Conservation (phyloP, 1,139 yeast genomes). For the Yamadazyma dushanensis region DNA sequence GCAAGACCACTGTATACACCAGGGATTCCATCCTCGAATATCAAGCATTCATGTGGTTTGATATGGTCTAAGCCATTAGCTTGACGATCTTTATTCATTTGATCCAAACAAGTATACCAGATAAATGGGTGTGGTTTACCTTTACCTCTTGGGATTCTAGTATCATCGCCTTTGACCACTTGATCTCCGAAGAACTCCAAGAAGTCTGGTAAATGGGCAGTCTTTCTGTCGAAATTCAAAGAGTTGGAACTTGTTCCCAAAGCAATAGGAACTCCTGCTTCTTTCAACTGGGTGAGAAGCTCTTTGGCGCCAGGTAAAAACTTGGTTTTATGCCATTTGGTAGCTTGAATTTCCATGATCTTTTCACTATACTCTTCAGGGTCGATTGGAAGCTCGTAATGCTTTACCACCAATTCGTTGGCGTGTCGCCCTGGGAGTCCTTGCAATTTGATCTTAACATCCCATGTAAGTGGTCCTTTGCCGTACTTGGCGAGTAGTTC, state of each 20-base stretch:
- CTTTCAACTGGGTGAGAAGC: slow-evolving; percentile 52
- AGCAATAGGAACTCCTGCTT: slow-evolving; percentile 69
- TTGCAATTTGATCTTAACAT: slow-evolving; percentile 78
- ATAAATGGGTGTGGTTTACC: slow-evolving; percentile 96
- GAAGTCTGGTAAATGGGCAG: slow-evolving; percentile 61
- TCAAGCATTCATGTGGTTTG: slow-evolving; percentile 72
- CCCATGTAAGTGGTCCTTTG: slow-evolving; percentile 86
- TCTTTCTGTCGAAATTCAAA: slow-evolving; percentile 63
- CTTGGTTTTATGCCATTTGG: slow-evolving; percentile 60
- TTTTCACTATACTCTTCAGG: slow-evolving; percentile 57
- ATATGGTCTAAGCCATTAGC: slow-evolving; percentile 44
- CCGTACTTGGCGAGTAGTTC: slow-evolving; percentile 65
- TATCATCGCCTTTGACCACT: slow-evolving; percentile 85
- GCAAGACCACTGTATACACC: slow-evolving; percentile 81
- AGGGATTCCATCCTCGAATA: slow-evolving; percentile 93
- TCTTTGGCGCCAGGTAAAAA: slow-evolving; percentile 87
- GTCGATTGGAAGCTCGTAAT: slow-evolving; percentile 66
- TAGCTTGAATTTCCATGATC: slow-evolving; percentile 55
- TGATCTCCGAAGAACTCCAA: slow-evolving; percentile 66
- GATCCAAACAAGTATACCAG: slow-evolving; percentile 77
- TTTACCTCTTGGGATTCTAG: slow-evolving; percentile 73
- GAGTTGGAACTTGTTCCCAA: slow-evolving; percentile 85
- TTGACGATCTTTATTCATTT: slow-evolving; percentile 54
- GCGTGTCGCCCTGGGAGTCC: slow-evolving; percentile 83
- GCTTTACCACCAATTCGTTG: slow-evolving; percentile 61